Evolutionary conservation across 768 basidiomycete genomes (phyloP).

Genomic region (Boletus rubescentipes): DNA sequence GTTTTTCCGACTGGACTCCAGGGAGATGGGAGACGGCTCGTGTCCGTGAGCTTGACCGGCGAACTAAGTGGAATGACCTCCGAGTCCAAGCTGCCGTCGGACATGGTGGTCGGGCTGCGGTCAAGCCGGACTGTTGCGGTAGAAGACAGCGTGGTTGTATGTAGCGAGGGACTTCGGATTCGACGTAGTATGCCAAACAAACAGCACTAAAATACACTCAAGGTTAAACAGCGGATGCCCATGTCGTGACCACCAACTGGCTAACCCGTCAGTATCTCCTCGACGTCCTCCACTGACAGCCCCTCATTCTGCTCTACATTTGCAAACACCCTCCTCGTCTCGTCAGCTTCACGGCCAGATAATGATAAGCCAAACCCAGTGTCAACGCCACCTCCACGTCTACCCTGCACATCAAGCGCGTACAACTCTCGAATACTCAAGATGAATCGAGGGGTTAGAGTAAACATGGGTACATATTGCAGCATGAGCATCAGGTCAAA

Average conservation of each 20-base stretch:
- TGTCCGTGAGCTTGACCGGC: constrained; percentile 1
- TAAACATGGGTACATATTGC: not conserved
- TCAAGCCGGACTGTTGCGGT: constrained; percentile 17
- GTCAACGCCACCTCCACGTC: no score
- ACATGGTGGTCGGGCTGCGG: constrained; percentile 26
- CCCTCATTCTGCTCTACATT: no score
- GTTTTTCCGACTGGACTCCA: constrained; percentile 27
- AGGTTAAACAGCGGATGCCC: no score
- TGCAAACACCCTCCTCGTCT: no score
- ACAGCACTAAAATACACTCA: no score
- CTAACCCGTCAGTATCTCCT: not conserved
- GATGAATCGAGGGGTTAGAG: no score
- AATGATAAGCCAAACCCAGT: no score
- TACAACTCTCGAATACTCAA: no score
- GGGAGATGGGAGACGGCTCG: constrained; percentile 26
- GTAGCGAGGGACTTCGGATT: constrained; percentile 6
- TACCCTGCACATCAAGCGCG: no score
- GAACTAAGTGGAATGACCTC: constrained; percentile 22
- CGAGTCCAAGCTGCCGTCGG: constrained; percentile 23
- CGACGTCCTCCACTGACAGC: no score
- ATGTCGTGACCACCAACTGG: not conserved
- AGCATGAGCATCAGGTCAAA: not conserved
- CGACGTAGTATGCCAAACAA: no score
- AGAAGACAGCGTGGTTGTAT: constrained; percentile 13
- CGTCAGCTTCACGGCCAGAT: no score